Evolutionary conservation across 1,284 basidiomycete species (phyloP).

Genomic region (Puccinia hordei): DNA sequence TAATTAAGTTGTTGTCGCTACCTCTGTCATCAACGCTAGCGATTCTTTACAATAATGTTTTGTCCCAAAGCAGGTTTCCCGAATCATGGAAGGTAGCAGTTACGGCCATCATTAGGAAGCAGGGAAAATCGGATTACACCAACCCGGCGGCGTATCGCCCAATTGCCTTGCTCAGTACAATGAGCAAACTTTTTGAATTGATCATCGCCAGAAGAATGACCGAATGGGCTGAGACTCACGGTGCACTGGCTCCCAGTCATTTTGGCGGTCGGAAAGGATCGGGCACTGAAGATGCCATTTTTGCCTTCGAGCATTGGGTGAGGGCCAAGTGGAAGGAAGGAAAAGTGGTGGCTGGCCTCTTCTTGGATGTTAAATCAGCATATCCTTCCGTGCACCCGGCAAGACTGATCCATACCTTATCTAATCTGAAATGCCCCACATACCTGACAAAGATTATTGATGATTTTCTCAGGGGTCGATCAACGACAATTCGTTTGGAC

Average conservation of each 20-base stretch:
- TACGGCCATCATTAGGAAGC: conserved; percentile 14
- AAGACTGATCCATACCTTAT: neutral
- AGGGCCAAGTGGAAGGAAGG: conserved; percentile 22
- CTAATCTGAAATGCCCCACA: neutral
- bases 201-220: neutral
- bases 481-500: neutral
- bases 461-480: neutral
- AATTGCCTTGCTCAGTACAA: neutral
- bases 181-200: neutral
- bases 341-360: neutral
- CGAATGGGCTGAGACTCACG: neutral
- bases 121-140: neutral
- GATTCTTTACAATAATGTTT: neutral
- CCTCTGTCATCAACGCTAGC: neutral
- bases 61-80: neutral
- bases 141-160: conserved; percentile 7
- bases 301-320: too few species aligned
- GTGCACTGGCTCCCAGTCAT: neutral
- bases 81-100: neutral
- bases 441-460: neutral
- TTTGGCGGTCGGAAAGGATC: neutral
- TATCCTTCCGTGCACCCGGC: conserved; percentile 9
- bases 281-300: too few species aligned
- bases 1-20: neutral
- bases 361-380: conserved; percentile 19